Evolutionary conservation across 352 stramenopile species (phyloP).

Genomic region (Elongisporangium undulatum): DNA sequence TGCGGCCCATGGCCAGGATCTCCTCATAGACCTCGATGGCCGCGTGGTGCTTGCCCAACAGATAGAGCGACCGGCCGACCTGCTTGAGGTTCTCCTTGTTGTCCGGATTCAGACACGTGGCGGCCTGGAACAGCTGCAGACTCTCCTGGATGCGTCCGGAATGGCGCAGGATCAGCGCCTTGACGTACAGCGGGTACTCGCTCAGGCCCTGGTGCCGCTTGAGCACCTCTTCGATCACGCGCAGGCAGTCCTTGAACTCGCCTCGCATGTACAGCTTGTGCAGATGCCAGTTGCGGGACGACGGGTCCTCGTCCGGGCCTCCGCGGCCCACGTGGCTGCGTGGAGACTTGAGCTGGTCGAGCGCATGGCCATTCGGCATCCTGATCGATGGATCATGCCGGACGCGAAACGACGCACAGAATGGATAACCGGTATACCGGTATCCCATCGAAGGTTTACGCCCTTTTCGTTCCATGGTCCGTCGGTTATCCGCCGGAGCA

Average conservation of each 20-base stretch:
- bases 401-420: slow-evolving; percentile 18
- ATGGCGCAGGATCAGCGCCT: slow-evolving; percentile 87
- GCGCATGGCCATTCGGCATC: slow-evolving; percentile 6
- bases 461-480: slow-evolving; percentile 1
- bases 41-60: slow-evolving; percentile 87
- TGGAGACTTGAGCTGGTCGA: slow-evolving; percentile 58
- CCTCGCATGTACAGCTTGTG: slow-evolving; percentile 80
- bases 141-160: slow-evolving; percentile 88
- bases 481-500: neutral
- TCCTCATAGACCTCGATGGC: slow-evolving; percentile 91
- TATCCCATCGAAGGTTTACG: neutral
- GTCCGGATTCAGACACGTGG: slow-evolving; percentile 88
- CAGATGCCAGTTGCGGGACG: slow-evolving; percentile 79
- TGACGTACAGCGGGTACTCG: slow-evolving; percentile 92
- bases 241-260: slow-evolving; percentile 87
- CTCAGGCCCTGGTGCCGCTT: slow-evolving; percentile 78
- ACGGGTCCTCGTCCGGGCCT: slow-evolving; percentile 31
- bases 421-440: slow-evolving; percentile 5
- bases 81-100: slow-evolving; percentile 93
- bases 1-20: slow-evolving; percentile 68
- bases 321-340: slow-evolving; percentile 25
- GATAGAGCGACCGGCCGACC: slow-evolving; percentile 69
- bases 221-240: slow-evolving; percentile 88
- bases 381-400: neutral
- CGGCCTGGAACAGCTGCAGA: slow-evolving; percentile 90